Conservation (phyloP, 257 asterid genomes). For the Gynochthodes officinalis region DNA sequence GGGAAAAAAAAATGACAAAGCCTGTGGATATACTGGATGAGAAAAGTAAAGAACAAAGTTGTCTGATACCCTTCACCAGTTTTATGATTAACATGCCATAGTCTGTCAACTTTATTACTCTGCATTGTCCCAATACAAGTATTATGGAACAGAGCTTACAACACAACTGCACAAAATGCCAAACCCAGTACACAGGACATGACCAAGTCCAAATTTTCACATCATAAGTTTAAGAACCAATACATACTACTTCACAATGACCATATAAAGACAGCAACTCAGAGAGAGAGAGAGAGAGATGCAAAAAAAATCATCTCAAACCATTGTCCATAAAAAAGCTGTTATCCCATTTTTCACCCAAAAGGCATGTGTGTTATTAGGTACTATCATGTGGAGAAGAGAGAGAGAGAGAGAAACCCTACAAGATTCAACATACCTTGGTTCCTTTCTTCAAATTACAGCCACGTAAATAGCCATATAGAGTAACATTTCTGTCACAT, state of each 20-base stretch:
- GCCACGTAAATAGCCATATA: slow-evolving; percentile 95
- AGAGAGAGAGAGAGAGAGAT: not conserved
- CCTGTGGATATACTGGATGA: not conserved
- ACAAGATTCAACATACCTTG: slow-evolving; percentile 46
- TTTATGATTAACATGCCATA: not conserved
- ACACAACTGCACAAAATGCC: not conserved
- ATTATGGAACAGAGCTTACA: not conserved
- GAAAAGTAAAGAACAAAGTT: not conserved
- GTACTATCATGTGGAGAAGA: too few relatives aligned
- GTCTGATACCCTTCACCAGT: not conserved
- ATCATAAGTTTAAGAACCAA: not conserved
- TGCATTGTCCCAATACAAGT: not conserved
- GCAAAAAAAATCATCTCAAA: not conserved
- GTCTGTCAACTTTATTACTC: not conserved
- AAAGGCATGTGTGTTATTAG: not conserved
- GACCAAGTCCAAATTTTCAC: not conserved
- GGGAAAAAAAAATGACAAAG: not conserved
- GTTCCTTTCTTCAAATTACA: slow-evolving; percentile 89
- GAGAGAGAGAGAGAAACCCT: not conserved
- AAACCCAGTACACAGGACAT: not conserved
- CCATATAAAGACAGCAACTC: not conserved
- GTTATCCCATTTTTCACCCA: not conserved
- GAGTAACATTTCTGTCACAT: slow-evolving; percentile 79
- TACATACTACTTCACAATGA: not conserved
- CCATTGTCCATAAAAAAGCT: not conserved